Evolutionary conservation across 1,139 yeast genomes (phyloP), one percentile per base, ranked within the genome.

Genomic region (Geotrichum fermentans): DNA sequence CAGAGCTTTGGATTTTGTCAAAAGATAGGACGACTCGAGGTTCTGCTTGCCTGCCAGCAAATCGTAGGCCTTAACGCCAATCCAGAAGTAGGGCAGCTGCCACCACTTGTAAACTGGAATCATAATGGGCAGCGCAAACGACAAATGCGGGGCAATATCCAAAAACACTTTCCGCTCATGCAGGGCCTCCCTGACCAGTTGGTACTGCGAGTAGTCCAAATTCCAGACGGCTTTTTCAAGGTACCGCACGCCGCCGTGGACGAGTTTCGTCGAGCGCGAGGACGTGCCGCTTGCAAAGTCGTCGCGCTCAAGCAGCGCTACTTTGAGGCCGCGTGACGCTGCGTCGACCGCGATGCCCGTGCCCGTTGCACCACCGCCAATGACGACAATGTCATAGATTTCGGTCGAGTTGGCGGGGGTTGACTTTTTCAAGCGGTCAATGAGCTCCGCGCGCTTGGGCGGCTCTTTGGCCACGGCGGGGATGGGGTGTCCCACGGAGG

Each of bases 331-430:
- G 66, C 97, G 78, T 34, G 95, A 79, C 18, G 85, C 80, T 29
- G 97, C 97, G 68, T 90, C 97, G 43, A 90, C 73, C 1, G 97
- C 97, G 45, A 89, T 79, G 50, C 97, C 97, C 5, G 96, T 73
- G 56, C 97, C 97, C 17, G 94, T 83, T 34, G 97, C 97, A 65
- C 97, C 97, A 56, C 96, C 97, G 51, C 97, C 97, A 58, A 90
- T 82, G 57, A 90, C 75, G 56, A 90, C 69, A 29, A 90, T 78
- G 64, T 90, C 97, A 62, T 82, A 90, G 40, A 46, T 52, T 20
- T 51, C 57, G 20, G 54, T 30, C 18, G 34, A 43, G 42, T 44
- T 39, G 6, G 47, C 39, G 3, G 43, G 42, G n/a, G 32, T 39
- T 17, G 52, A 45, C 26, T 37, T 35, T 13, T 34, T 30, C 14